Percentiles rank a stretch among this genome's conserved stretches.
phyloP scores from a whole-genome alignment of 140 eudicot species.

The Erigeron philadelphicus region DNA sequence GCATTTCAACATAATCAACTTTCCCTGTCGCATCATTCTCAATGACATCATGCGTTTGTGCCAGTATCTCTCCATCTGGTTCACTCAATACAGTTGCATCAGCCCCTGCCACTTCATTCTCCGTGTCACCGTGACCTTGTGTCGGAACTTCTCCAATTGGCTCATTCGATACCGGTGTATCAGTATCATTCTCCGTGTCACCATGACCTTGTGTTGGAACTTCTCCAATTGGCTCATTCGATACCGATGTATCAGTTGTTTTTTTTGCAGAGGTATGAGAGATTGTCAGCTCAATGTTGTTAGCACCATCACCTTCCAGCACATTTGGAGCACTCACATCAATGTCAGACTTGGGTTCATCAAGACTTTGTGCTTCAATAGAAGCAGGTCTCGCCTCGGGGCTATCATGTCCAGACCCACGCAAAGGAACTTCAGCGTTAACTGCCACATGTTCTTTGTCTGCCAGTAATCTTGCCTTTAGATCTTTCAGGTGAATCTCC shows the following conservation, averaged over 20 bases:
- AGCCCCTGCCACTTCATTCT: conserved; percentile 4
- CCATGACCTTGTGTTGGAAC: conserved; percentile 18
- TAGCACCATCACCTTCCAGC: conserved; percentile 11
- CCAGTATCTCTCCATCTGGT: background rate
- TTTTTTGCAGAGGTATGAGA: conserved; percentile 29
- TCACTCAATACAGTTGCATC: background rate
- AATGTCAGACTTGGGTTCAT: conserved; percentile 1
- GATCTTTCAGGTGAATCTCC: conserved; percentile 17
- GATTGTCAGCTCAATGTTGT: conserved; percentile 17
- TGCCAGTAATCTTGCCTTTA: conserved; percentile 19
- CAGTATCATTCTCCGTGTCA: conserved; percentile 1
- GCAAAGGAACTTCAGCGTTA: conserved; percentile 7
- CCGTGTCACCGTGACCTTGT: conserved; percentile 2
- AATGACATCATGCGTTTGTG: conserved; percentile 1
- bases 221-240: conserved; percentile 17
- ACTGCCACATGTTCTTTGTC: background rate
- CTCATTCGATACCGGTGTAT: conserved; percentile 3
- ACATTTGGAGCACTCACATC: background rate
- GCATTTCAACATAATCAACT: conserved; percentile 11
- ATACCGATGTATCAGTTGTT: conserved; percentile 15
- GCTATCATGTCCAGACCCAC: conserved; percentile 8
- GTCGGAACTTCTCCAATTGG: conserved; percentile 23
- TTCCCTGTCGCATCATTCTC: conserved; percentile 8
- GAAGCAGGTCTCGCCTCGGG: conserved; percentile 3
- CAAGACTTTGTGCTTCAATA: background rate